Evolutionary conservation across 805 yeast genomes (phyloP).

Genomic region (Pichia gijzeniarum): DNA sequence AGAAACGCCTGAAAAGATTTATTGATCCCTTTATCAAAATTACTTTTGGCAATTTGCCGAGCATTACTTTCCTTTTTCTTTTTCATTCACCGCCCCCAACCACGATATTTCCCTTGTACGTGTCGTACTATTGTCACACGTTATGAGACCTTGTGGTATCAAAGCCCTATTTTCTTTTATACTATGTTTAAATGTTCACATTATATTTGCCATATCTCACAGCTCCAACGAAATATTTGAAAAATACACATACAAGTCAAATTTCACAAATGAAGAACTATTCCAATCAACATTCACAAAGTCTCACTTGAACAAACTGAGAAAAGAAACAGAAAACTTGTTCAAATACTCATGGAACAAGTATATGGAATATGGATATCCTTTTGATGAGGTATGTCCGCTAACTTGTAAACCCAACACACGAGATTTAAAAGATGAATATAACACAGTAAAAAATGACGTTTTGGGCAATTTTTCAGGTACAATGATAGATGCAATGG

Average conservation of each 20-base stretch:
- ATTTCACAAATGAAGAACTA: conserved; percentile 17
- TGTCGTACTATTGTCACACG: too few relatives aligned
- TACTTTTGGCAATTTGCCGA: too few relatives aligned
- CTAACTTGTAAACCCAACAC: conserved; percentile 62
- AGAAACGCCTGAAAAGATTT: too few relatives aligned
- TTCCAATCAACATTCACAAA: conserved; percentile 24
- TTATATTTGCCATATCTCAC: not conserved
- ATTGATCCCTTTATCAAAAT: not conserved
- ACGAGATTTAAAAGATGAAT: conserved; percentile 48
- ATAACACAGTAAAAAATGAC: conserved; percentile 64
- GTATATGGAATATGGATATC: conserved; percentile 66
- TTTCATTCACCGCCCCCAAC: not conserved
- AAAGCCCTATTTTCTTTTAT: not conserved
- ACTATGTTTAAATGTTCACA: not conserved
- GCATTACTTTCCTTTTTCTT: too few relatives aligned
- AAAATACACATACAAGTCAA: conserved; percentile 15
- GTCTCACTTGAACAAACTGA: conserved; percentile 20
- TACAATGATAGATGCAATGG: conserved; percentile 74
- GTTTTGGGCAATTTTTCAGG: conserved; percentile 78
- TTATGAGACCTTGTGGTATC: not conserved
- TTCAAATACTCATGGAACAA: conserved; percentile 72
- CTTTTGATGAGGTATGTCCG: conserved; percentile 78
- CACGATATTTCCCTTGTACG: too few relatives aligned
- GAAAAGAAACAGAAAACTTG: conserved; percentile 44
- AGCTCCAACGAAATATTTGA: not conserved